These are phyloP conservation scores for Stachybotrys echinatus DNA, from an alignment of 2,329 filamentous ascomycete genomes.

Conservation along the genomic window DNA sequence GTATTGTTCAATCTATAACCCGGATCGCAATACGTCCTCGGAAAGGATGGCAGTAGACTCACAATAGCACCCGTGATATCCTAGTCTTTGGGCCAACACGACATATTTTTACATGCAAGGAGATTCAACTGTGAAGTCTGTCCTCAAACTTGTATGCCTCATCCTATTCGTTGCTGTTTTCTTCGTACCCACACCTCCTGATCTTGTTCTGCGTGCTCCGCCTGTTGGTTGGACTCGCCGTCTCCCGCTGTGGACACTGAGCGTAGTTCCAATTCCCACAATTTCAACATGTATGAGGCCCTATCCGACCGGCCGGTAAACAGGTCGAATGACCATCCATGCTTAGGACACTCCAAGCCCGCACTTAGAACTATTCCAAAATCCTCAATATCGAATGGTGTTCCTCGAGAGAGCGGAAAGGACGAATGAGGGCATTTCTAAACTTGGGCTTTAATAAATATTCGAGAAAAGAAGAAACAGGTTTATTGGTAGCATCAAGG, in stretches of 20 bases:
- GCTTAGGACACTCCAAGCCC: slow-evolving; percentile 62
- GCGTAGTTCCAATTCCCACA: slow-evolving; percentile 60
- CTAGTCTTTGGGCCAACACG: no score
- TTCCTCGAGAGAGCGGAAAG: slow-evolving; percentile 59
- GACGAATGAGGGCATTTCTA: slow-evolving; percentile 64
- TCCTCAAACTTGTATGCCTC: background rate
- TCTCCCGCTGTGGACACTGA: background rate
- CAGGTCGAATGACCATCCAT: slow-evolving; percentile 67
- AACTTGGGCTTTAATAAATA: background rate
- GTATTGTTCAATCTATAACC: no score
- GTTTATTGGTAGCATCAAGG: no score
- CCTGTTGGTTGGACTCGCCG: background rate
- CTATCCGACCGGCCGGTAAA: slow-evolving; percentile 58
- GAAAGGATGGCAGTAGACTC: no score
- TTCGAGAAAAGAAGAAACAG: no score
- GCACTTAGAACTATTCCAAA: slow-evolving; percentile 60
- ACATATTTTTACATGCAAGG: no score
- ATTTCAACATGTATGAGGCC: slow-evolving; percentile 53
- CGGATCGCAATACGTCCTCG: no score
- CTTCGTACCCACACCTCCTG: background rate
- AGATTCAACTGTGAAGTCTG: no score
- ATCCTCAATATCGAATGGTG: slow-evolving; percentile 66
- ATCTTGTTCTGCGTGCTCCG: background rate
- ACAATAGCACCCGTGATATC: no score
- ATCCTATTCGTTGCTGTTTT: background rate